Conservation (phyloP, 352 stramenopile genomes). For the Pythium brassicae region DNA sequence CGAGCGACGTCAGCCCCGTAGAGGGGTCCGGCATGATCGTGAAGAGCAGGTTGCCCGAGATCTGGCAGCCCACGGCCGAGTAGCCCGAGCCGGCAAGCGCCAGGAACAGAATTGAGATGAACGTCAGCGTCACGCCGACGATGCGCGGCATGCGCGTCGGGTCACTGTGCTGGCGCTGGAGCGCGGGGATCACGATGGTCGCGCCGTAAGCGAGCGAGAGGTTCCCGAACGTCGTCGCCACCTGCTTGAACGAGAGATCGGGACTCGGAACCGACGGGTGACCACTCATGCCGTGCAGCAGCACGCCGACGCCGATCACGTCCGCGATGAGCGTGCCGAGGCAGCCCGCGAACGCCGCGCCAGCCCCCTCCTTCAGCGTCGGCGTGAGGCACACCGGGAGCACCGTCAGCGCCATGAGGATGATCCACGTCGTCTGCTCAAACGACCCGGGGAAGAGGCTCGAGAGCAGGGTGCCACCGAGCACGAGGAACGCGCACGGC, state of each 20-base stretch:
- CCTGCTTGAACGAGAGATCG: constrained; percentile 33
- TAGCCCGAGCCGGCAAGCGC: constrained; percentile 34
- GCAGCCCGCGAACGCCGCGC: constrained; percentile 35
- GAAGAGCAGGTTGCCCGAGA: constrained; percentile 56
- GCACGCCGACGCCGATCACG: constrained; percentile 27
- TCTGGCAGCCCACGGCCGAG: constrained; percentile 42
- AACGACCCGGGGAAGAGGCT: constrained; percentile 46
- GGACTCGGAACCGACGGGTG: constrained; percentile 32
- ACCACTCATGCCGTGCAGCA: constrained; percentile 43
- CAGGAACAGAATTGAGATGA: constrained; percentile 48
- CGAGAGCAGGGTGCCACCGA: constrained; percentile 37
- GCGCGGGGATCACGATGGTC: constrained; percentile 43
- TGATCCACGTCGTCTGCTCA: constrained; percentile 35
- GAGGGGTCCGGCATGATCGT: constrained; percentile 28
- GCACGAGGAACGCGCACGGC: constrained; percentile 45
- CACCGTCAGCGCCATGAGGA: constrained; percentile 43
- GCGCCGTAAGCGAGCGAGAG: constrained; percentile 44
- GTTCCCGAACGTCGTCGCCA: constrained; percentile 46
- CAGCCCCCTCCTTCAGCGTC: constrained; percentile 45
- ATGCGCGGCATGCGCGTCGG: constrained; percentile 50
- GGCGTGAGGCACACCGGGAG: constrained; percentile 39
- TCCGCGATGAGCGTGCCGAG: constrained; percentile 50
- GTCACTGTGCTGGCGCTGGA: constrained; percentile 47
- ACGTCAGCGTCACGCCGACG: constrained; percentile 38
- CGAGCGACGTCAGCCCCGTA: constrained; percentile 28